These are phyloP conservation scores for Hyaloscypha variabilis DNA, from an alignment of 495 filamentous ascomycete species.

Conservation along the genomic window DNA sequence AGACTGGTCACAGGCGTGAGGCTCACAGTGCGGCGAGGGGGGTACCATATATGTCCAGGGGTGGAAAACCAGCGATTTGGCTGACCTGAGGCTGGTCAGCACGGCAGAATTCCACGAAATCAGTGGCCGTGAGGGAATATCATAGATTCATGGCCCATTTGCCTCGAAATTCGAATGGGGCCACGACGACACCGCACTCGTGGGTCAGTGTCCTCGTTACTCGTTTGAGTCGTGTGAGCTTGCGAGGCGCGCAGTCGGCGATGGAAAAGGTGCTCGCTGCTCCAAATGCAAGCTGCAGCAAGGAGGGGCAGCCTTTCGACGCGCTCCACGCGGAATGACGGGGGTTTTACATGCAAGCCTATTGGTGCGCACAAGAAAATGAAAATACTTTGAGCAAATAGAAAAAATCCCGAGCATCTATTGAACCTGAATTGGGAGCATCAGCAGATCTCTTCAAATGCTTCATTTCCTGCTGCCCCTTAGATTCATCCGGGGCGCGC, in stretches of 20 bases:
- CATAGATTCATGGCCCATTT: too few relatives aligned
- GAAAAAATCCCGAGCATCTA: neutral
- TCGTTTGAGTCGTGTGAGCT: neutral
- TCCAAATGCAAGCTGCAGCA: neutral
- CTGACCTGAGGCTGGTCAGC: conserved; percentile 11
- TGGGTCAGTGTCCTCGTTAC: too few relatives aligned
- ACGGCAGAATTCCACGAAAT: conserved; percentile 7
- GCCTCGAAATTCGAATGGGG: too few relatives aligned
- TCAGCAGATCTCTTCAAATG: neutral
- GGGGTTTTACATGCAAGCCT: neutral
- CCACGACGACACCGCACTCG: neutral
- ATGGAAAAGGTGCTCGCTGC: neutral
- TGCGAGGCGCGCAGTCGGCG: neutral
- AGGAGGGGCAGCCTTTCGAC: neutral
- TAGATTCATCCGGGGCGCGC: neutral
- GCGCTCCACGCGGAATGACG: neutral
- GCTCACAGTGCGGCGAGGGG: conserved; percentile 13
- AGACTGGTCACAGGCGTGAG: conserved; percentile 15
- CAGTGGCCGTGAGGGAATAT: too few relatives aligned
- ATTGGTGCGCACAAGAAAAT: neutral
- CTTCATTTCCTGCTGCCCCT: neutral
- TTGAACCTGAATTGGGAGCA: neutral
- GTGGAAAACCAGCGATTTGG: neutral
- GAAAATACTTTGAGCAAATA: neutral
- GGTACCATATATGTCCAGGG: neutral